Base-by-base conservation (phyloP, 2,329 filamentous ascomycete species). In the Mollisiaceae sp. region DNA sequence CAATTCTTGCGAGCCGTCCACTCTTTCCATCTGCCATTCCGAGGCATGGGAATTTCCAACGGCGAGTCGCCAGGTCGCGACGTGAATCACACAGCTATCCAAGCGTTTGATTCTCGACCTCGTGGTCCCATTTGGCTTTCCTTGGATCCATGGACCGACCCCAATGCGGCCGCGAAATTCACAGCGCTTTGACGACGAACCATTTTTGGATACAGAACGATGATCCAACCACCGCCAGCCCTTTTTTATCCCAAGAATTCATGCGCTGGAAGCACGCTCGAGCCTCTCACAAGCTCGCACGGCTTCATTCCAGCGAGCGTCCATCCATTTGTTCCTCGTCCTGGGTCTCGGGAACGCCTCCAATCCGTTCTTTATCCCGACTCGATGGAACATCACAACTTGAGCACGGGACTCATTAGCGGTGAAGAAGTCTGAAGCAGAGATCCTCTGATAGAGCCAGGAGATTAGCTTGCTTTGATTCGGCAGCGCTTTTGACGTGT, bases 221-320 rank as follows among this genome's bases (percentile, higher is more conserved):
- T 39, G 32, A 39, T 57, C 43, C 43, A 38, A 27, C 54, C 32
- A 39, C 45, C 45, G 24, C 55, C 32, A 57, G 55, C 36, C 36
- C 24, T 20, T 50, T 63, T 47, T 22, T 32, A 32, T 57, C 32
- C 54, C 32, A 36, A 52, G 15, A 27, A 41, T 63, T 63, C 41
- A 63, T 63, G 61, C 61, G 54, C 32, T 58, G 35, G 54, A 57
- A 52, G 55, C 43, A 59, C 61, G 60, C 60, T 56, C 60, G 55
- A 55, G 55, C 55, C 8, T 14, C 32, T 27, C 4, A 27, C 50
- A 4, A 18, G 15, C 24, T 5, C 50, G 11, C 50, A 54, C 50
- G 50, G 50, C 50, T 54, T 54, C 50, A 14, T 32, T 54, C 50
- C 55, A 57, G 32, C 55, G 54, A 56, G 38, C 54, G 24, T 27